A percentile compares a stretch with the other conserved stretches of the same genome.
These are phyloP conservation scores for Trichophyton schoenleinii DNA, from an alignment of 2,329 filamentous ascomycete species.

Conservation along the genomic window DNA sequence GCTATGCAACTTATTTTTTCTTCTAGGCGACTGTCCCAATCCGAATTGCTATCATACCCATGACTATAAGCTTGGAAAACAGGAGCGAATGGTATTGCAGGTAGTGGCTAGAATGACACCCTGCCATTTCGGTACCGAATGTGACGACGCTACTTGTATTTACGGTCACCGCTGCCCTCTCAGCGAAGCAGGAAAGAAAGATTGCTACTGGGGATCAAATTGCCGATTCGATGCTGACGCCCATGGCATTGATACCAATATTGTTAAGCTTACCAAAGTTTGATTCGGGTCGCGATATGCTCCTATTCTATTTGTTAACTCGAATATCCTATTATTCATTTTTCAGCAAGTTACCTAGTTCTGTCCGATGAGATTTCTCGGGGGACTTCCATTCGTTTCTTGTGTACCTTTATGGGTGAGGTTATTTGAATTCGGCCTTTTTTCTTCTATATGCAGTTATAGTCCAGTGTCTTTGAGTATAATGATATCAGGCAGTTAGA, in stretches of 20 bases:
- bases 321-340: not conserved
- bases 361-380: not conserved
- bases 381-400: not conserved
- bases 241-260: constrained; percentile 45
- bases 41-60: constrained; percentile 44
- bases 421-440: not conserved
- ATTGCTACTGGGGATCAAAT: constrained; percentile 45
- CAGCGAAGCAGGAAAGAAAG: constrained; percentile 38
- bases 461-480: not conserved
- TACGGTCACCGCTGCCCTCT: constrained; percentile 53
- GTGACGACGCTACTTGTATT: constrained; percentile 48
- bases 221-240: constrained; percentile 48
- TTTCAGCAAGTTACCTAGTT: not conserved
- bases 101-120: constrained; percentile 52
- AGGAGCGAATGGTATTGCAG: constrained; percentile 42
- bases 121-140: constrained; percentile 45
- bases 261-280: constrained; percentile 34
- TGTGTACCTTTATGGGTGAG: not conserved
- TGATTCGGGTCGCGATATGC: not conserved
- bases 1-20: constrained; percentile 50
- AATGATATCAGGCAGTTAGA: no score
- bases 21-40: constrained; percentile 47
- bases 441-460: not conserved
- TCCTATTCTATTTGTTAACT: not conserved
- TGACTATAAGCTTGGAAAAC: constrained; percentile 40